These are phyloP conservation scores for Ensete ventricosum DNA, from an alignment of 176 grass and related monocot species.

Conservation along the genomic window DNA sequence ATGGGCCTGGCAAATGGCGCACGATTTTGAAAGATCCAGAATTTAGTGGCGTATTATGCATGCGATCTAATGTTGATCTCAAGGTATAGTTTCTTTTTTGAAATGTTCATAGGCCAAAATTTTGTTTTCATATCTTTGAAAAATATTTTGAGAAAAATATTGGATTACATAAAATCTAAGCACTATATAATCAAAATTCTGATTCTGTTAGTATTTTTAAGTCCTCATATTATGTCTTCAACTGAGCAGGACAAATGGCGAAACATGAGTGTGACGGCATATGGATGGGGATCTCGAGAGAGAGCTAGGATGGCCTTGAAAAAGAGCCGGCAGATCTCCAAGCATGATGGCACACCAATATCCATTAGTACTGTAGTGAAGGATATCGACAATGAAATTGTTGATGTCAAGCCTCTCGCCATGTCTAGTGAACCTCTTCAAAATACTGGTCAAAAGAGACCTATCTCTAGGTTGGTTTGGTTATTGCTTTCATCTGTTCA, in stretches of 20 bases:
- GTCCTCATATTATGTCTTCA: neutral
- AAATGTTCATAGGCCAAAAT: neutral
- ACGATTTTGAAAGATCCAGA: constrained; percentile 87
- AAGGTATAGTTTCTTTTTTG: constrained; percentile 37
- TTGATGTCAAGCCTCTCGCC: constrained; percentile 57
- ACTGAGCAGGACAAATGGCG: constrained; percentile 83
- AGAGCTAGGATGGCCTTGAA: constrained; percentile 58
- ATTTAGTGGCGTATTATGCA: constrained; percentile 51
- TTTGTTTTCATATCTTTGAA: neutral
- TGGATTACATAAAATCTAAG: neutral
- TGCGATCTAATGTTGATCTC: constrained; percentile 94
- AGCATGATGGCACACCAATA: constrained; percentile 33
- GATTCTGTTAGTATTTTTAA: too few relatives aligned
- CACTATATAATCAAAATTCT: neutral
- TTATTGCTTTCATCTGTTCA: neutral
- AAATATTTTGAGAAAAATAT: neutral
- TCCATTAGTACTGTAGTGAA: constrained; percentile 24
- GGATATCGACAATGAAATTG: constrained; percentile 19
- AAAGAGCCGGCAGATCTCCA: constrained; percentile 38
- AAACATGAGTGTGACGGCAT: constrained; percentile 69
- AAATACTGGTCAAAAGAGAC: constrained; percentile 32
- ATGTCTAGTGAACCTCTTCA: constrained; percentile 32
- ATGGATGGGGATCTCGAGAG: constrained; percentile 72
- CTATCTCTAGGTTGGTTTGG: constrained; percentile 51
- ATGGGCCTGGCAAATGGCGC: constrained; percentile 85